A percentile compares a stretch with the other conserved stretches of the same genome.
phyloP scores from a whole-genome alignment of 2,329 filamentous ascomycete genomes.

The Cercospora nicotianae region DNA sequence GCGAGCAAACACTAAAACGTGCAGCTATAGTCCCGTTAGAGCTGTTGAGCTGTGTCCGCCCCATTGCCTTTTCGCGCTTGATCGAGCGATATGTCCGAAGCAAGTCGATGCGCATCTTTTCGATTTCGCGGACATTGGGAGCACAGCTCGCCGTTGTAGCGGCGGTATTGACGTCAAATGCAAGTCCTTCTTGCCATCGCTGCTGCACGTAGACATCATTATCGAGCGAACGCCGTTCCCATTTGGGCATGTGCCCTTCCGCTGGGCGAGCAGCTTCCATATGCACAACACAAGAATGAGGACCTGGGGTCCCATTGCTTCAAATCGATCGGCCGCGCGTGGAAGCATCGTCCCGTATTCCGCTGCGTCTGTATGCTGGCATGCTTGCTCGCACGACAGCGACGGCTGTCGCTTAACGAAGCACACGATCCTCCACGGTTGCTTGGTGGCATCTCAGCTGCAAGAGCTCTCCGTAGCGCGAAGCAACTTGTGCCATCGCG shows the following conservation, averaged over 20 bases:
- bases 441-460: constrained; percentile 14
- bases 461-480: constrained; percentile 14
- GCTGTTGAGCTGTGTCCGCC: constrained; percentile 17
- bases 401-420: not conserved
- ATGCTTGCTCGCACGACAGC: not conserved
- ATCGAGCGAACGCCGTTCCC: constrained; percentile 3
- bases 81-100: constrained; percentile 27
- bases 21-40: constrained; percentile 7
- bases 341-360: constrained; percentile 12
- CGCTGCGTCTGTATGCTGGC: constrained; percentile 6
- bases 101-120: constrained; percentile 4
- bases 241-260: not conserved
- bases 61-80: constrained; percentile 11
- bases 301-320: not conserved
- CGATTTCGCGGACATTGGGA: constrained; percentile 18
- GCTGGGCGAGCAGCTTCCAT: not conserved
- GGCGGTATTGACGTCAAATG: constrained; percentile 24
- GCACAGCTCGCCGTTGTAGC: constrained; percentile 1
- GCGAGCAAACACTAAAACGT: constrained; percentile 1
- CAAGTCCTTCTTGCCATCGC: constrained; percentile 11
- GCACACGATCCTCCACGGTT: constrained; percentile 6
- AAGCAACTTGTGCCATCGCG: constrained; percentile 24
- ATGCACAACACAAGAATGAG: constrained; percentile 12
- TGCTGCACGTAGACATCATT: constrained; percentile 24
- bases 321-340: constrained; percentile 20